Evolutionary conservation across 345 rosid genomes (phyloP), one percentile per base, ranked within the genome.

Genomic region (Salix suchowensis): DNA sequence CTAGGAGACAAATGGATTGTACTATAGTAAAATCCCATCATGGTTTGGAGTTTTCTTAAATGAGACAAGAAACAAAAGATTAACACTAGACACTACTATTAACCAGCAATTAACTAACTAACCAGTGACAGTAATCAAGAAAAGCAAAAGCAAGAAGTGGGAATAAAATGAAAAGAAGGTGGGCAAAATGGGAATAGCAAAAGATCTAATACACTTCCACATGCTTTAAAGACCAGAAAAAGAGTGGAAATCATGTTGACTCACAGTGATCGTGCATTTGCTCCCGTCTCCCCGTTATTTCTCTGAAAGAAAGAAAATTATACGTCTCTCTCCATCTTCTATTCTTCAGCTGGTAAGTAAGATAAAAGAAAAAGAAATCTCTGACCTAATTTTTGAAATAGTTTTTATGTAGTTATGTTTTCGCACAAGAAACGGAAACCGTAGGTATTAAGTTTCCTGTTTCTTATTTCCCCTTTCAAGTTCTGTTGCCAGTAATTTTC

Each of bases 181-280:
- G 67, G 42, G 71, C 76, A 79, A 72, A 70, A 79, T 14, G 11
- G 86, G 85, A 74, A 83, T 37, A 60, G 62, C 52, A 84, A 84
- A 78, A 61, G 80, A 72, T 69, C 70, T 77, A 79, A 82, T 78
- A 77, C 72, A 77, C 69, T 79, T 54, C 75, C 80, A 80, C 83
- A 80, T 78, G 86, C 87, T 42, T 78, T 71, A 50, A 30, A 69
- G 77, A 61, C 71, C 40, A 13, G 75, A 75, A 58, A 23, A 44
- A 46, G 74, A 75, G 72, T 39, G 75, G 24, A 88, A 86, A 77
- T 82, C 87, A 81, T 82, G 84, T 88, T 87, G 89, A 87, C 89
- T 82, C 82, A 75, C 76, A 61, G 81, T 83, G 80, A 65, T 19
- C 69, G 80, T 86, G 77, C 72, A n/a, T 67, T 77, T 75, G 78